Base-by-base conservation (phyloP, 73 alveolate genomes). In the Paramecium octaurelia region DNA sequence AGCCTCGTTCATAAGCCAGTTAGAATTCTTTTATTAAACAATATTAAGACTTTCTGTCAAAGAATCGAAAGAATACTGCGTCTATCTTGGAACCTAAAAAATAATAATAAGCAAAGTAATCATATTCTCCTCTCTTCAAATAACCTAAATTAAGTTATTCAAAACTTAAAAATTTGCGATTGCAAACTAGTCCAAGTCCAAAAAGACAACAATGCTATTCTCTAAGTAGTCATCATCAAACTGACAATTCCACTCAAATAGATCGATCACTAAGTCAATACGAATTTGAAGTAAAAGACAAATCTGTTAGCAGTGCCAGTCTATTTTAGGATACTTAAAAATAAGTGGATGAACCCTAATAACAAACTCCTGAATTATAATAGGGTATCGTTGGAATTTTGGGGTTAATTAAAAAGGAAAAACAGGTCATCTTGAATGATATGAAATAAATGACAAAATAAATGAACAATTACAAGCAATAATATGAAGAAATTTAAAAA, bases 391-490 rank as follows among this genome's bases (percentile, higher is more conserved):
- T 11, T 20, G 91, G 48, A 42, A 80, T 80, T 12, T 80, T 80
- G 18, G 57, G 91, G 20, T 40, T 80, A 40, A 80, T 80, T 18
- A 80, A 80, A 80, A 80, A 80, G 21, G 91, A 80, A 80, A 80
- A 80, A 11, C 50, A 80, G 23, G 91, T 80, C 18, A 40, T 80
- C 11, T 35, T 80, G 29, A 80, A 80, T 43, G 91, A 80, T 80
- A 80, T 80, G 91, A 80, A 80, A 43, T 23, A 43, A 80, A 80
- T 80, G 91, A 80, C 91, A 1, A 80, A 80, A 80, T 5, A 80
- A 20, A 80, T 80, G 91, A 46, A 43, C 9, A 8, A 80, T 44
- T 80, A 23, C 18, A 80, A 80, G 18, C 14, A 3, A 43, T 7
- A 80, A 80, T 80, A 42, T 46, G 91, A 80, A 48, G 91, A 80